Evolutionary conservation across 352 stramenopile species (phyloP).

Genomic region (Globisporangium polare): DNA sequence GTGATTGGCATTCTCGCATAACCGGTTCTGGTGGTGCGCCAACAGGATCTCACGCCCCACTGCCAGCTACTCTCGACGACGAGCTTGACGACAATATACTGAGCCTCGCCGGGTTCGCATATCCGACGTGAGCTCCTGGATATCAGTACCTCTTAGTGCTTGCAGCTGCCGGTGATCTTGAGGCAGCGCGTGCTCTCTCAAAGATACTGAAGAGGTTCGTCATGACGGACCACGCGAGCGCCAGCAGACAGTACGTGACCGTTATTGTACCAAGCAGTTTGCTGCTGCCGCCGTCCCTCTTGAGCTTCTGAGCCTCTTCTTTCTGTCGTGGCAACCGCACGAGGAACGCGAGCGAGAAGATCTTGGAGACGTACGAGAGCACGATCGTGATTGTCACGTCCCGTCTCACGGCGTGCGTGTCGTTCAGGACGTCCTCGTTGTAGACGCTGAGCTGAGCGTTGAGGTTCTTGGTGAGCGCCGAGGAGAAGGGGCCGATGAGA

Average conservation of each 20-base stretch:
- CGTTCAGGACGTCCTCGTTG: neutral
- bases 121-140: neutral
- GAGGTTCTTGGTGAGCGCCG: neutral
- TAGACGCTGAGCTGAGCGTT: neutral
- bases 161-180: neutral
- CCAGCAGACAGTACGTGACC: neutral
- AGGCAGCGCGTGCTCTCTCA: neutral
- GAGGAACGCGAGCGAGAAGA: neutral
- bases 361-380: neutral
- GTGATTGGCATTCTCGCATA: no score
- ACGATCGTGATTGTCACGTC: neutral
- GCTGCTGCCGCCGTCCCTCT: neutral
- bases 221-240: neutral
- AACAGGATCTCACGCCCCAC: no score
- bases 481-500: neutral
- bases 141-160: neutral
- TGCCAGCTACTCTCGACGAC: no score
- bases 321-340: neutral
- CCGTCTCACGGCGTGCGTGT: neutral
- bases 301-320: neutral
- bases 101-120: neutral
- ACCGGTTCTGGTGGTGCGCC: no score
- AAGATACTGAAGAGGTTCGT: slow-evolving; percentile 1
- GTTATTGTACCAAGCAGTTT: neutral
- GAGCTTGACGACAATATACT: no score